phyloP scores from a whole-genome alignment of 441 rosid genomes.

The Gossypium schwendimanii region DNA sequence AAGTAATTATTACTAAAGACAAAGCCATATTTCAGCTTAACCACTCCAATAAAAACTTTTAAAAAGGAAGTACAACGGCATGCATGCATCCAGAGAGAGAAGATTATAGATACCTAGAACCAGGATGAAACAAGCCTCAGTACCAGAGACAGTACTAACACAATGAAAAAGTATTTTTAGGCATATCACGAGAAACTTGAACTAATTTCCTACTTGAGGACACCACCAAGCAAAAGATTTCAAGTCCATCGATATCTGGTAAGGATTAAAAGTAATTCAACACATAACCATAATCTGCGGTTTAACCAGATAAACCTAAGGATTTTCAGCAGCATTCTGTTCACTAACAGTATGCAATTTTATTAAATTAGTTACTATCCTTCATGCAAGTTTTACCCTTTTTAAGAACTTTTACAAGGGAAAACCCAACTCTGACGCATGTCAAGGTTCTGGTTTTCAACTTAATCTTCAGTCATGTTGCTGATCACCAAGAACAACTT shows the following conservation, averaged over 20 bases:
- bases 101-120: neutral
- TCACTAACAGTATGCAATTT: neutral
- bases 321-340: neutral
- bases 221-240: neutral
- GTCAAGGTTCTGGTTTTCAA: conserved; percentile 2
- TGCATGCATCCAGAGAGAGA: neutral
- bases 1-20: neutral
- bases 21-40: neutral
- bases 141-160: neutral
- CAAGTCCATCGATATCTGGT: neutral
- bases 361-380: neutral
- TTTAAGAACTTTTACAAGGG: neutral
- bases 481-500: conserved; percentile 8
- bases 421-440: conserved; percentile 2
- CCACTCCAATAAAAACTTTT: neutral
- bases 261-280: neutral
- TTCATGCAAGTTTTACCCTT: neutral
- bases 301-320: neutral
- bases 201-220: neutral
- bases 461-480: conserved; percentile 11
- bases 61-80: neutral
- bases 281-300: neutral
- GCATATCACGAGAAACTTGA: neutral
- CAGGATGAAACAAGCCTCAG: neutral
- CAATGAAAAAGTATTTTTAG: neutral